Evolutionary conservation across 2,329 filamentous ascomycete genomes (phyloP), one percentile per base, ranked within the genome.

Genomic region (Fusarium musae): DNA sequence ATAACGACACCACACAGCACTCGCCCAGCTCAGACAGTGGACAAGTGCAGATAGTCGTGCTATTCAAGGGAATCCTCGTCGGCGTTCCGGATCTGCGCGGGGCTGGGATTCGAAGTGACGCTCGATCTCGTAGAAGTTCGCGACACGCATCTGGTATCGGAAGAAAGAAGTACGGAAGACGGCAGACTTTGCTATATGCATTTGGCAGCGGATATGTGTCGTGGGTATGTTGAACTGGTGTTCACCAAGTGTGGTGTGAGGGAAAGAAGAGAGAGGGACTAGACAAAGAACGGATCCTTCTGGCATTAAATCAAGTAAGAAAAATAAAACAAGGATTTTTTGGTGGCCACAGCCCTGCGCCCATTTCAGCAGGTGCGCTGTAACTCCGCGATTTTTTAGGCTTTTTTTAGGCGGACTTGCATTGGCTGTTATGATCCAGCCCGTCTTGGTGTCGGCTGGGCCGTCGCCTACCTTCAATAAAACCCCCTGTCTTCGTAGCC

Each of bases 41-140:
- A 72, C 65, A 69, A 77, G 75, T 59, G 71, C 68, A 59, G 66
- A 59, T 53, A 65, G 63, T 75, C 59, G 75, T 59, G 70, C 74
- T 69, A 72, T 78, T 83, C 82, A 84, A 73, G 80, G 85, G 75
- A 86, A 84, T 80, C 88, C 88, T 73, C 88, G 87, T 81, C 88
- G 88, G 78, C 88, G 87, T 84, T 89, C 85, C 69, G 88, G 87
- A 84, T 90, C 88, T 77, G 86, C 86, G 79, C 88, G 88, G 76
- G 83, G 83, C 80, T 87, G 83, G 76, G 84, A 85, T 75, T 87
- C 83, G 79, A 84, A 83, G 79, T 85, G 84, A 80, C 84, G 83
- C 76, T 85, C 83, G 72, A 84, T 82, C 80, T 84, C 82, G 80
- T 86, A 84, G 81, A 84, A 83, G 82, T 83, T 85, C 79, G 61